Conservation (phyloP, 192 early-diverging fungal genomes). For the Backusella psychrophila region DNA sequence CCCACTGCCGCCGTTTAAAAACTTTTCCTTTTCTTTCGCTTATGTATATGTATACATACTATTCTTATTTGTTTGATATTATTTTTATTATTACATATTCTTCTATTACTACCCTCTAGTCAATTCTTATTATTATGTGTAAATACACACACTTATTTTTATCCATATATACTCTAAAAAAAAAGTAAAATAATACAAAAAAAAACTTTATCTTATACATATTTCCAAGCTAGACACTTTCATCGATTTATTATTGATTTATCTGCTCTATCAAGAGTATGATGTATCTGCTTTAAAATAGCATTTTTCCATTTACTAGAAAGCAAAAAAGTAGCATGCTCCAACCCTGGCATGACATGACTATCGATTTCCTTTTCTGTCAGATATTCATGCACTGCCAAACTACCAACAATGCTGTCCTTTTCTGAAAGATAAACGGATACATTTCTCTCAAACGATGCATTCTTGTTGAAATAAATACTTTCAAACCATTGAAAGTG, state of each 20-base stretch:
- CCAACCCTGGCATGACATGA: slow-evolving; percentile 40
- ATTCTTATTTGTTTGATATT: background rate
- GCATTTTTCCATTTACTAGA: slow-evolving; percentile 22
- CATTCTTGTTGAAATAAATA: slow-evolving; percentile 29
- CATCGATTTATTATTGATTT: background rate
- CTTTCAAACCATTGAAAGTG: slow-evolving; percentile 52
- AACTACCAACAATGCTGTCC: slow-evolving; percentile 42
- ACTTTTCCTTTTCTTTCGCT: background rate
- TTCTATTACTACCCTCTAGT: background rate
- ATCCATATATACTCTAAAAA: background rate
- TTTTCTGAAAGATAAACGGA: slow-evolving; percentile 45
- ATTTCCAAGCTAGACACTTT: background rate
- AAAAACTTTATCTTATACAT: background rate
- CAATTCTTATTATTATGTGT: background rate
- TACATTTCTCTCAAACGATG: slow-evolving; percentile 7
- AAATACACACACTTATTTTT: background rate
- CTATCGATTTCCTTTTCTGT: slow-evolving; percentile 34
- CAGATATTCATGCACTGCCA: slow-evolving; percentile 38
- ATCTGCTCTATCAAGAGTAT: slow-evolving; percentile 14
- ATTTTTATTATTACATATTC: background rate
- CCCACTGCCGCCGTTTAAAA: background rate
- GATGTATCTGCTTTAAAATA: slow-evolving; percentile 15
- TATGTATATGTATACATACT: background rate
- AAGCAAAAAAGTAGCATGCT: slow-evolving; percentile 46
- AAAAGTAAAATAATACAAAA: background rate